Conservation (phyloP, 106 monocot genomes). For the Triglochin maritima region DNA sequence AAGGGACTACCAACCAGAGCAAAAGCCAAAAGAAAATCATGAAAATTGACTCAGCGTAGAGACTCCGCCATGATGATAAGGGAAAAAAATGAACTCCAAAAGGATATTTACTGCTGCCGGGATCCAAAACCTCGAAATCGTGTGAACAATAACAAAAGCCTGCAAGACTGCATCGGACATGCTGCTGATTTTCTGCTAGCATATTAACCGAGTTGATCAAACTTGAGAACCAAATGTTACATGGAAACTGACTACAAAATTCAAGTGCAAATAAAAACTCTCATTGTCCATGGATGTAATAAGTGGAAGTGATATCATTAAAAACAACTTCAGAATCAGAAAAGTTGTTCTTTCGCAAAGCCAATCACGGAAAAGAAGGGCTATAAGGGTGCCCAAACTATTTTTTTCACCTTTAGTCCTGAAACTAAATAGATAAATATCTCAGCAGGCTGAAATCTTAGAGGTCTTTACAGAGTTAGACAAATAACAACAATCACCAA, state of each 20-base stretch:
- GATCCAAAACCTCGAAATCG: no score
- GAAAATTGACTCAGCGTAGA: no score
- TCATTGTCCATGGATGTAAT: slow-evolving; percentile 30
- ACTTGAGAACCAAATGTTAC: slow-evolving; percentile 73
- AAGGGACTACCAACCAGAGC: no score
- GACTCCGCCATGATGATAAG: no score
- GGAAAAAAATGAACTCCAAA: no score
- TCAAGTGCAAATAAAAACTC: slow-evolving; percentile 58
- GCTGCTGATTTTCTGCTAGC: slow-evolving; percentile 79
- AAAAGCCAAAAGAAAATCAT: no score
- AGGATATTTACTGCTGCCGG: no score
- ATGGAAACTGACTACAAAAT: slow-evolving; percentile 55
- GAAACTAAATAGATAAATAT: slow-evolving; percentile 6
- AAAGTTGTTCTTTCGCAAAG: slow-evolving; percentile 16
- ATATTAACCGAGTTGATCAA: slow-evolving; percentile 60
- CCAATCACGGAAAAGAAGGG: slow-evolving; percentile 48
- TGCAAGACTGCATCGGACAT: no score
- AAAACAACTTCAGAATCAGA: slow-evolving; percentile 6
- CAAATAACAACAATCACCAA: no score
- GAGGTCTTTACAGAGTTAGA: no score
- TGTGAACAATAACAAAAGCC: no score
- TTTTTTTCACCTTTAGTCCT: slow-evolving; percentile 67
- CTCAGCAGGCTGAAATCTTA: no score
- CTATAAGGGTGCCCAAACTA: slow-evolving; percentile 46
- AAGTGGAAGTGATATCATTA: slow-evolving; percentile 5